phyloP scores from a whole-genome alignment of 805 yeast genomes.

The Hanseniaspora meyeri region DNA sequence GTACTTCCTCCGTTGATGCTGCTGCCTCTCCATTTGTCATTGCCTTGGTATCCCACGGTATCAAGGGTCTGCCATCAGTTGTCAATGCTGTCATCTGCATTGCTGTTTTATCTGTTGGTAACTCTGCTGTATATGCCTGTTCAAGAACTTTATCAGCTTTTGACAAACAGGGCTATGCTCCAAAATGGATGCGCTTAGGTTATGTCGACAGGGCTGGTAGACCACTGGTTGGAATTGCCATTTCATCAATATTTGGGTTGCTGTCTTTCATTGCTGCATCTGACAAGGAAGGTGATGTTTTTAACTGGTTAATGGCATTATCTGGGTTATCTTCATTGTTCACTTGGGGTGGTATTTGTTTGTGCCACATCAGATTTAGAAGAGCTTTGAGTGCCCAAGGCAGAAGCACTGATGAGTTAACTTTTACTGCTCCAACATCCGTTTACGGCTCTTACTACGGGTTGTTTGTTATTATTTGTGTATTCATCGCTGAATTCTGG shows the following conservation, averaged over 20 bases:
- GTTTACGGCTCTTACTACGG: constrained; percentile 52
- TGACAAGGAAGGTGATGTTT: constrained; percentile 36
- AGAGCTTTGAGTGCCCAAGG: constrained; percentile 45
- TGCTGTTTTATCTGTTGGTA: constrained; percentile 59
- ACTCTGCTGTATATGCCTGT: constrained; percentile 56
- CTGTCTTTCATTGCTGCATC: constrained; percentile 44
- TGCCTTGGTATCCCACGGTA: constrained; percentile 57
- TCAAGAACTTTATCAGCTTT: constrained; percentile 58
- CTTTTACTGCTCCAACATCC: constrained; percentile 53
- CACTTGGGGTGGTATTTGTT: constrained; percentile 43
- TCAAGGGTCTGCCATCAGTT: constrained; percentile 49
- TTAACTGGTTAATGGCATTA: constrained; percentile 44
- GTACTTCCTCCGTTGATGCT: constrained; percentile 40
- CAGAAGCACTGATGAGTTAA: constrained; percentile 47
- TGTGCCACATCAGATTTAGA: constrained; percentile 43
- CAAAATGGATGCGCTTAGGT: constrained; percentile 41
- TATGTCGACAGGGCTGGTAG: constrained; percentile 70
- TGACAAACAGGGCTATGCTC: constrained; percentile 60
- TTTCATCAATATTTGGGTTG: constrained; percentile 42
- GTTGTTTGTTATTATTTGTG: constrained; percentile 38
- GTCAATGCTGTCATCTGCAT: constrained; percentile 57
- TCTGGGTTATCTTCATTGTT: constrained; percentile 42
- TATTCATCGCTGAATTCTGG: constrained; percentile 66
- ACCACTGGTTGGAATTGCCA: constrained; percentile 57
- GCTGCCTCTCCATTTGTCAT: constrained; percentile 66